Percentiles rank a stretch among this genome's conserved stretches.
phyloP scores from a whole-genome alignment of 257 asterid species.

The Fraxinus americana region DNA sequence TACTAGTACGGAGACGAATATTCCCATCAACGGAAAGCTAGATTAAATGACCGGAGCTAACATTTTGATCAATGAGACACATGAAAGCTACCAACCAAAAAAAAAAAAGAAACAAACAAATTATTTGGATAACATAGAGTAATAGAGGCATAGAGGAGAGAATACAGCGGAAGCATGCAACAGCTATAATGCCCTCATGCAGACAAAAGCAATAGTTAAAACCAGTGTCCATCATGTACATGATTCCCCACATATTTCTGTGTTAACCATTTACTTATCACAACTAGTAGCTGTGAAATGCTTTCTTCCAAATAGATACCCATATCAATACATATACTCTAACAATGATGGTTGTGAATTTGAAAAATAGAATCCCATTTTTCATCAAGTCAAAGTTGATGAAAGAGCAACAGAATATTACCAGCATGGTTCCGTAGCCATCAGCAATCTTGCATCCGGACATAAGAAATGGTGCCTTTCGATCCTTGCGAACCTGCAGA shows the following conservation, averaged over 20 bases:
- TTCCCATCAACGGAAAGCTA: not conserved
- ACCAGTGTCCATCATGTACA: not conserved
- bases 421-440: slow-evolving; percentile 97
- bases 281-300: slow-evolving; percentile 5
- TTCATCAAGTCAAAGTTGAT: slow-evolving; percentile 3
- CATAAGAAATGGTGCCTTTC: slow-evolving; percentile 84
- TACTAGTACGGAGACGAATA: not conserved
- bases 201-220: slow-evolving; percentile 8
- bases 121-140: not conserved
- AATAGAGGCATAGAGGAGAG: not conserved
- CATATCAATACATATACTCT: not conserved
- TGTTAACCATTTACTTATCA: not conserved
- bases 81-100: not conserved
- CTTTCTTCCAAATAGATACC: not conserved
- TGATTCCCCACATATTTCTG: not conserved
- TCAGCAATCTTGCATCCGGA: slow-evolving; percentile 98
- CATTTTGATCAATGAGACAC: not conserved
- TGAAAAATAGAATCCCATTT: not conserved
- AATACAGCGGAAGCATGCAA: not conserved
- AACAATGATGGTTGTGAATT: not conserved
- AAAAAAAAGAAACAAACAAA: not conserved
- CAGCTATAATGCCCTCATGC: slow-evolving; percentile 7
- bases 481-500: slow-evolving; percentile 78
- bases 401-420: slow-evolving; percentile 33
- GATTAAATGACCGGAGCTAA: not conserved